These are phyloP conservation scores for Penicillium atrosanguineum DNA, from an alignment of 495 filamentous ascomycete species.

Conservation along the genomic window DNA sequence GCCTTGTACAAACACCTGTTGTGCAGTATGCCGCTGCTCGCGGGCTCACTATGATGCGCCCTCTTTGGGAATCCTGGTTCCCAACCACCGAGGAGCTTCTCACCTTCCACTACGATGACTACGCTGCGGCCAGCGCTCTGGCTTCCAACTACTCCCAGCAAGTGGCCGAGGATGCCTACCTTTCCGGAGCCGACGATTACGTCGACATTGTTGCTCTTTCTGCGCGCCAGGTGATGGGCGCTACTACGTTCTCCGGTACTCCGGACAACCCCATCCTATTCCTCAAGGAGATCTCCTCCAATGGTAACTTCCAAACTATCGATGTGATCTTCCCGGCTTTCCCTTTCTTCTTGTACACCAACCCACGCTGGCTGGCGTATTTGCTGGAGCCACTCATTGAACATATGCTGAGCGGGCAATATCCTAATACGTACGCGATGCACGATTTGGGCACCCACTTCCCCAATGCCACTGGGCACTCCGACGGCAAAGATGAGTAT, in stretches of 20 bases:
- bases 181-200: constrained; percentile 46
- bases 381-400: constrained; percentile 87
- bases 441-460: constrained; percentile 89
- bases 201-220: constrained; percentile 84
- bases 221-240: constrained; percentile 90
- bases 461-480: constrained; percentile 88
- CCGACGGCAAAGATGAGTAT: constrained; percentile 85
- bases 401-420: constrained; percentile 87
- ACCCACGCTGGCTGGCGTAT: constrained; percentile 88
- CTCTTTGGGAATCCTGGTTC: constrained; percentile 82
- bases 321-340: constrained; percentile 97
- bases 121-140: constrained; percentile 56
- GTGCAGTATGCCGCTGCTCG: constrained; percentile 81
- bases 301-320: constrained; percentile 93
- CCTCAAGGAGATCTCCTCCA: constrained; percentile 92
- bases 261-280: constrained; percentile 81
- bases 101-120: constrained; percentile 75
- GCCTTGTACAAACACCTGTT: constrained; percentile 79
- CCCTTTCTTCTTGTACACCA: constrained; percentile 94
- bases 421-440: constrained; percentile 88
- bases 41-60: constrained; percentile 79
- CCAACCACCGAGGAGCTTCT: constrained; percentile 59
- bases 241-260: constrained; percentile 84
- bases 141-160: constrained; percentile 78
- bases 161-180: constrained; percentile 71